Percentiles rank a stretch among this genome's conserved stretches.
phyloP scores from a whole-genome alignment of 352 stramenopile species.

The Phytophthora fragariae region DNA sequence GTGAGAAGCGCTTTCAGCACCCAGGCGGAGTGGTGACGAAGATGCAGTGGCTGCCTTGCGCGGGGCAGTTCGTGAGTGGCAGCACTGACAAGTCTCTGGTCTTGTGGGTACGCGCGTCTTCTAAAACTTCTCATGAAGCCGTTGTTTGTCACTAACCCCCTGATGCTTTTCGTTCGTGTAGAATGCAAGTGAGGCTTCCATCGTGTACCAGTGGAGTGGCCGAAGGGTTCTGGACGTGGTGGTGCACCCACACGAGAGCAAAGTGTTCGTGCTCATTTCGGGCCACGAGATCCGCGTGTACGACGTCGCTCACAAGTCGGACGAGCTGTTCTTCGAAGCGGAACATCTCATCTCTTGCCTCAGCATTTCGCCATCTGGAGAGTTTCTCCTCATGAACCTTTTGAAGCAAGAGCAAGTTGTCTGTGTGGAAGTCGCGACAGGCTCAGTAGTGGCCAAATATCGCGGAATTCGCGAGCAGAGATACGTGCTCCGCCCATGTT shows the following conservation, averaged over 20 bases:
- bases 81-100: constrained; percentile 80
- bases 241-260: constrained; percentile 60
- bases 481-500: constrained; percentile 74
- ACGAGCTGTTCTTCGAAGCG: constrained; percentile 61
- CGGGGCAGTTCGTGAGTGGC: constrained; percentile 70
- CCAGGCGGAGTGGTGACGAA: constrained; percentile 56
- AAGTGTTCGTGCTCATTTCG: constrained; percentile 67
- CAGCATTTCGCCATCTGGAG: constrained; percentile 48
- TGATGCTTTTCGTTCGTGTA: constrained; percentile 19
- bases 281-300: constrained; percentile 69
- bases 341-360: constrained; percentile 70
- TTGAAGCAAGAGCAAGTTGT: constrained; percentile 68
- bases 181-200: constrained; percentile 59
- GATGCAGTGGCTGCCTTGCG: constrained; percentile 66
- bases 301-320: constrained; percentile 63
- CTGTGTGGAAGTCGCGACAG: constrained; percentile 56
- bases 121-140: background rate
- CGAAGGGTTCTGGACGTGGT: constrained; percentile 66
- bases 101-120: constrained; percentile 64
- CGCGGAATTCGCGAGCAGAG: constrained; percentile 66
- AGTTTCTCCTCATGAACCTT: constrained; percentile 69
- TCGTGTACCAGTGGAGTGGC: constrained; percentile 75
- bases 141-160: background rate
- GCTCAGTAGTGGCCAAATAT: constrained; percentile 58
- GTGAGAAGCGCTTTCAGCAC: constrained; percentile 64